Evolutionary conservation across 1,284 basidiomycete species (phyloP), one percentile per base, ranked within the genome.

Genomic region (Cutaneotrichosporon arboriforme): DNA sequence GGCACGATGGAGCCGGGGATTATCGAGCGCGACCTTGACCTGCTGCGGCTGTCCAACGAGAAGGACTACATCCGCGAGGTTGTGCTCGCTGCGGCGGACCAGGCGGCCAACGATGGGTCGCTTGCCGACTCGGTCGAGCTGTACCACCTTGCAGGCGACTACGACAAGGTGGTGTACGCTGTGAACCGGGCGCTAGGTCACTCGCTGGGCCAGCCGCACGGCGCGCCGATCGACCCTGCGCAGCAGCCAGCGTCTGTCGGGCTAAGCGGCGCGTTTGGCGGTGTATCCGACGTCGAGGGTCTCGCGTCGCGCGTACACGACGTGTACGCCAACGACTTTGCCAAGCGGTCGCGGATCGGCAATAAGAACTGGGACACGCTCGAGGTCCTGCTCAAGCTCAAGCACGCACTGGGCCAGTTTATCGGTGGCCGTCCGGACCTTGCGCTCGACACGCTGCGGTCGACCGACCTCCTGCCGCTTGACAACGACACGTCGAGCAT

Each of bases 81-180:
- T 54, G 86, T 97, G 50, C 77, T 85, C 55, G 83, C 84, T 12
- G 88, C 91, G 0, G 89, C 92, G 1, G 80, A 81, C 48, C 80
- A 88, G 64, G 86, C 81, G 79, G 53, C 86, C 81, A 73, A 84
- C 44, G 80, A 81, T 58, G 74, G 78, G 46, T 86, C 88, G 26
- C 84, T 88, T 40, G 81, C 86, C 5, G 91, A 97, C 71, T 91
- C 92, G 2, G 92, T 98, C 76, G 87, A 94, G 72, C 78, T 99
- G 43, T 97, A 91, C 78, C 94, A 97, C 75, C 83, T 97, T 35
- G 91, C 93, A 0, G 88, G 90, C 36, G 89, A 96, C 59, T 92
- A 93, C 70, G 79, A 84, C 46, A 89, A 87, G 26, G 94, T 98
- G 44, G 83, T 97, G 37, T 80, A 83, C 8, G 90, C 90, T 54